These are phyloP conservation scores for Knoxia roxburghii DNA, from an alignment of 257 asterid species.

Conservation along the genomic window DNA sequence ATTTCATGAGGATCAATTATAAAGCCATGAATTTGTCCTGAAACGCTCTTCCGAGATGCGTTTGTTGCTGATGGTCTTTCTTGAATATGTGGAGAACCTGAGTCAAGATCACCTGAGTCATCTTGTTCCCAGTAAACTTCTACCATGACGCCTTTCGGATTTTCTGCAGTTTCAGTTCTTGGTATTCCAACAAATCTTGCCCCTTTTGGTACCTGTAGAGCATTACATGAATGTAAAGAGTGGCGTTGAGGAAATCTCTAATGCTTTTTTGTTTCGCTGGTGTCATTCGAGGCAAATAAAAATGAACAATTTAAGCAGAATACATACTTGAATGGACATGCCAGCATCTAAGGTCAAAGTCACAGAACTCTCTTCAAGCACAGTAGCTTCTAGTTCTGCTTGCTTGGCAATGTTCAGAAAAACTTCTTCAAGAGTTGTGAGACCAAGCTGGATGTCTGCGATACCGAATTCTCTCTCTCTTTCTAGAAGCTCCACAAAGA, in stretches of 20 bases:
- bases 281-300: no score
- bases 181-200: slow-evolving; percentile 73
- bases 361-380: slow-evolving; percentile 52
- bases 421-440: slow-evolving; percentile 86
- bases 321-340: slow-evolving; percentile 48
- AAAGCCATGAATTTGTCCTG: no score
- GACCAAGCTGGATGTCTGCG: slow-evolving; percentile 82
- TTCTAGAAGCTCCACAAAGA: slow-evolving; percentile 66
- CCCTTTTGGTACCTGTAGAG: slow-evolving; percentile 67
- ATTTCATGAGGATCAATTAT: no score
- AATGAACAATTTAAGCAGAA: background rate
- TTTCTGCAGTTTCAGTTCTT: slow-evolving; percentile 51
- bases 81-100: no score
- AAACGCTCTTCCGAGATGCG: no score
- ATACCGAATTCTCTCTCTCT: slow-evolving; percentile 58
- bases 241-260: no score
- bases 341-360: slow-evolving; percentile 53
- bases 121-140: slow-evolving; percentile 92
- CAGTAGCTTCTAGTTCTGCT: slow-evolving; percentile 75
- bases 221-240: background rate
- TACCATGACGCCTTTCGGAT: slow-evolving; percentile 63
- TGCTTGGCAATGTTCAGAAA: slow-evolving; percentile 66
- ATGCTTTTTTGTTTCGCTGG: no score
- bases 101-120: slow-evolving; percentile 44
- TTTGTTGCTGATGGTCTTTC: no score